A percentile compares a stretch with the other conserved stretches of the same genome.
phyloP scores from a whole-genome alignment of 805 yeast genomes.

The Candida corydali region DNA sequence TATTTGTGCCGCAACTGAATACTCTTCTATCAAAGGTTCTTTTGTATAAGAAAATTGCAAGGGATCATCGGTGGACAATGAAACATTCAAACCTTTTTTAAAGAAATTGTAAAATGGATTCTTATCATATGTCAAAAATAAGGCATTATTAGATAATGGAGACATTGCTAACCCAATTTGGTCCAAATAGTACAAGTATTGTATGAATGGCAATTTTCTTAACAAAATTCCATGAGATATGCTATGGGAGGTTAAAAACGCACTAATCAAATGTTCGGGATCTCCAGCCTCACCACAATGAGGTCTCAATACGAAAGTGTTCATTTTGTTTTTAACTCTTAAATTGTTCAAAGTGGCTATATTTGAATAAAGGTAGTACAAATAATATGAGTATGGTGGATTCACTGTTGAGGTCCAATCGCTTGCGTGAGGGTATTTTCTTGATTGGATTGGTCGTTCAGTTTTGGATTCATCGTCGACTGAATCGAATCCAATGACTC shows the following conservation, averaged over 20 bases:
- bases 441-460: slow-evolving; percentile 71
- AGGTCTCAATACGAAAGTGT: slow-evolving; percentile 92
- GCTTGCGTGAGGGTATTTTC: slow-evolving; percentile 80
- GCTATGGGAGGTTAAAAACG: slow-evolving; percentile 85
- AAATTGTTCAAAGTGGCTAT: slow-evolving; percentile 81
- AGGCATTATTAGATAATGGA: slow-evolving; percentile 93
- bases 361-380: slow-evolving; percentile 86
- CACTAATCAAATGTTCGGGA: slow-evolving; percentile 91
- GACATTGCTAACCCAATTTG: slow-evolving; percentile 99
- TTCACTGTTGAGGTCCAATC: slow-evolving; percentile 74
- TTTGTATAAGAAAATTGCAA: slow-evolving; percentile 94
- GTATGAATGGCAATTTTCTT: slow-evolving; percentile 92
- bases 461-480: slow-evolving; percentile 97
- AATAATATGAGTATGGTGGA: slow-evolving; percentile 97
- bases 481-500: slow-evolving; percentile 96
- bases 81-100: slow-evolving; percentile 89
- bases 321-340: slow-evolving; percentile 70
- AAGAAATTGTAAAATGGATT: slow-evolving; percentile 92
- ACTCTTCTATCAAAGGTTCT: slow-evolving; percentile 96
- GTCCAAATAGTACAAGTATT: slow-evolving; percentile 86
- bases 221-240: slow-evolving; percentile 93
- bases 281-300: slow-evolving; percentile 99
- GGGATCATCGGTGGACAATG: slow-evolving; percentile 96
- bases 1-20: slow-evolving; percentile 97
- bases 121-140: slow-evolving; percentile 92